A percentile compares a stretch with the other conserved stretches of the same genome.
Conservation (phyloP, 1,284 basidiomycete species). For the Rhodotorula glutinis region DNA sequence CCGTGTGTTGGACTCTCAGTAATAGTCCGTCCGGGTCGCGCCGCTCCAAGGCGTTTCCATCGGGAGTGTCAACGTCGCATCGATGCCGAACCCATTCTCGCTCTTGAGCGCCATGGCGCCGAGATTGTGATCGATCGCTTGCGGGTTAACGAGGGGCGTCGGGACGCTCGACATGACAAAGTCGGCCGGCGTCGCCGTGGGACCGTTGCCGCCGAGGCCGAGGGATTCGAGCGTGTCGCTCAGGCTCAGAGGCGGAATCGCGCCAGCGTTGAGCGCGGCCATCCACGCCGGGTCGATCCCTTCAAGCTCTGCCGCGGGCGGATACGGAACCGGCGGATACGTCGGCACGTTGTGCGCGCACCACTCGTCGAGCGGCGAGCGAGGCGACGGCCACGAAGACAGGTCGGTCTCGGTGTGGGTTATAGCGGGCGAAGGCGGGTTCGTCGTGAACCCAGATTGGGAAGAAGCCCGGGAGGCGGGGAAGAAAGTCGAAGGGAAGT, state of each 20-base stretch:
- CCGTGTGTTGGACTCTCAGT: too few species aligned
- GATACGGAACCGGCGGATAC: slow-evolving; percentile 20
- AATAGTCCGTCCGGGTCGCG: not conserved
- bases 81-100: not conserved
- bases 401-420: not conserved
- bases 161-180: not conserved
- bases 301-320: not conserved
- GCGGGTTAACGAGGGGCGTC: not conserved
- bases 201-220: not conserved
- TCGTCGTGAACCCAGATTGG: not conserved
- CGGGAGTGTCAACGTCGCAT: slow-evolving; percentile 12
- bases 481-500: not conserved
- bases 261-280: not conserved
- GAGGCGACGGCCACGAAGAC: slow-evolving; percentile 14
- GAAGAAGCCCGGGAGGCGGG: not conserved
- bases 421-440: not conserved
- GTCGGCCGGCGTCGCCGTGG: not conserved
- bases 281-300: slow-evolving; percentile 6
- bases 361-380: slow-evolving; percentile 5
- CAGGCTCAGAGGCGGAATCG: slow-evolving; percentile 1
- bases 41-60: slow-evolving; percentile 2
- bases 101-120: not conserved
- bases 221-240: not conserved
- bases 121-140: not conserved
- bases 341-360: not conserved